These are phyloP conservation scores for Dioscorea dumetorum DNA, from an alignment of 106 monocot genomes.

Conservation along the genomic window DNA sequence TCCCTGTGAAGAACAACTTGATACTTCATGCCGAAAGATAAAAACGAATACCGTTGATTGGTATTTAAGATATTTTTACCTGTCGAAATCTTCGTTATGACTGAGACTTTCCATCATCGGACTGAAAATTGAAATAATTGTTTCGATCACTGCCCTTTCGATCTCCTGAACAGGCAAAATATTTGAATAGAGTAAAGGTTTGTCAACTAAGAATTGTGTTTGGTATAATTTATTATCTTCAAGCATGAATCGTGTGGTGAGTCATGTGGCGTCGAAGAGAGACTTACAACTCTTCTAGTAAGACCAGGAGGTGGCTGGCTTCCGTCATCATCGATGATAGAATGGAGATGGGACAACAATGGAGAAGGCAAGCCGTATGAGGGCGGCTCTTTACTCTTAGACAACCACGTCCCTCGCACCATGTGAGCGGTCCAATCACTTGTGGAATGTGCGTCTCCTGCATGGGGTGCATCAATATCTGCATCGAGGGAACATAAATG, in stretches of 20 bases:
- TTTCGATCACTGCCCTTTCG: constrained; percentile 57
- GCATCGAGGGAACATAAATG: not conserved
- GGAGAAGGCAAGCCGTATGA: constrained; percentile 55
- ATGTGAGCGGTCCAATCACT: constrained; percentile 46
- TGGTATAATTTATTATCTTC: too few relatives aligned
- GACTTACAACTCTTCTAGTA: constrained; percentile 33
- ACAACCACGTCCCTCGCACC: constrained; percentile 90
- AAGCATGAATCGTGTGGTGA: too few relatives aligned
- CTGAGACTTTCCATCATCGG: constrained; percentile 63
- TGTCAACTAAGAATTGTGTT: too few relatives aligned
- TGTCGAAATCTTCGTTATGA: constrained; percentile 20
- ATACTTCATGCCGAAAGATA: not conserved
- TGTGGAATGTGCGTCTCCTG: constrained; percentile 18
- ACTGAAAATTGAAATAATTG: constrained; percentile 60
- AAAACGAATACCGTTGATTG: too few relatives aligned
- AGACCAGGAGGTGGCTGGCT: constrained; percentile 11
- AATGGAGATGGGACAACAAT: constrained; percentile 49
- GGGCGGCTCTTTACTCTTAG: constrained; percentile 30
- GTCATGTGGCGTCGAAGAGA: too few relatives aligned
- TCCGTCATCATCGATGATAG: constrained; percentile 25
- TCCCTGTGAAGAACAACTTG: constrained; percentile 29
- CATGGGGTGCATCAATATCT: constrained; percentile 49
- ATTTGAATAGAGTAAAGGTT: too few relatives aligned
- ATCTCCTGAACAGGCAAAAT: constrained; percentile 15
- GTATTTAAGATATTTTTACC: constrained; percentile 13